Percentiles rank a stretch among this genome's conserved stretches.
phyloP scores from a whole-genome alignment of 768 basidiomycete species.

The Tylopilus subfusipes region DNA sequence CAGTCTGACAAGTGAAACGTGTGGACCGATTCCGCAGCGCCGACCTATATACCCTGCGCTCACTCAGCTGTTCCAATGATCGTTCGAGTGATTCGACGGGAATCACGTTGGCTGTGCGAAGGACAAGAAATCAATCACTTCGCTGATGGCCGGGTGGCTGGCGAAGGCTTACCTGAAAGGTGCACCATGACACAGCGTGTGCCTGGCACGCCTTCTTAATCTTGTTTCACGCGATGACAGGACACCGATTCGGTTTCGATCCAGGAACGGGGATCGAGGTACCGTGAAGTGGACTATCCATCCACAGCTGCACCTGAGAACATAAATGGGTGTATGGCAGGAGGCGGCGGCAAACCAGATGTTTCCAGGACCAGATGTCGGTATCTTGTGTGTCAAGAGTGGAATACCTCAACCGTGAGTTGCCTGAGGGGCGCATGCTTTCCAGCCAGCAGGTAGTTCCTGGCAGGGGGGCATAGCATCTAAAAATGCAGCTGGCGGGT shows the following conservation, averaged over 20 bases:
- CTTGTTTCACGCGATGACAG: background rate
- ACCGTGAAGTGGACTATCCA: background rate
- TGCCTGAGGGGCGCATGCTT: background rate
- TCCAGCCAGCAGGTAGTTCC: background rate
- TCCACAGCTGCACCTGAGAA: background rate
- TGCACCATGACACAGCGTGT: background rate
- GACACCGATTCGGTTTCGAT: background rate
- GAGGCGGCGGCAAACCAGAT: background rate
- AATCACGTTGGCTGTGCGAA: conserved; percentile 2
- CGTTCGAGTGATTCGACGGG: background rate
- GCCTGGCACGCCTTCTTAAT: background rate
- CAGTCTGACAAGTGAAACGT: background rate
- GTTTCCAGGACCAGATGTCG: no score
- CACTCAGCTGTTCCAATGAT: background rate
- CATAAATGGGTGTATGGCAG: background rate
- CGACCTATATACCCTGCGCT: background rate
- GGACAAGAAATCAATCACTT: background rate
- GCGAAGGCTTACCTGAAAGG: background rate
- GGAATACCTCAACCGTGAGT: background rate
- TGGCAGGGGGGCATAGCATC: no score
- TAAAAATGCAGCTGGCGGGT: background rate
- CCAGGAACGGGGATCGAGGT: background rate
- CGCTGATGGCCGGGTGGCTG: background rate
- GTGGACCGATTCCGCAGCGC: background rate
- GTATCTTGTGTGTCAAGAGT: background rate